These are phyloP conservation scores for Colletotrichum aenigma DNA, from an alignment of 2,329 filamentous ascomycete species.

Conservation along the genomic window DNA sequence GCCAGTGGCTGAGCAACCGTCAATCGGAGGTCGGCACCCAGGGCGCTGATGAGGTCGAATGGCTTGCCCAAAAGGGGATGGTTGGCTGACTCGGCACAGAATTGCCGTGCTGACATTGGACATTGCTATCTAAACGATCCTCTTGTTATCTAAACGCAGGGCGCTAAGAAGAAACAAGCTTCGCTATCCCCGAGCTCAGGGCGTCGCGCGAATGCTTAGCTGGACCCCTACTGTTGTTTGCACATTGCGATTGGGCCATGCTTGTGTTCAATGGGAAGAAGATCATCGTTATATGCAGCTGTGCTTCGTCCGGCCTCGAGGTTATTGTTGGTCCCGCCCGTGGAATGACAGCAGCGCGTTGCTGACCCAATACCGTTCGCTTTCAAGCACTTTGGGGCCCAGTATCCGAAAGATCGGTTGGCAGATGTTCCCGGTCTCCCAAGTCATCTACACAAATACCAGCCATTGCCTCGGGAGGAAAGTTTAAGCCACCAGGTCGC, in stretches of 20 bases:
- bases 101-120: not conserved
- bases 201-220: not conserved
- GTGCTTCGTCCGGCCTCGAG: not conserved
- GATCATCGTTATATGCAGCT: not conserved
- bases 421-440: not conserved
- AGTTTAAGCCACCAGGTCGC: not conserved
- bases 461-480: not conserved
- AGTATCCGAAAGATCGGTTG: not conserved
- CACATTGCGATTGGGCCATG: not conserved
- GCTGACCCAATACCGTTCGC: not conserved
- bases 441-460: not conserved
- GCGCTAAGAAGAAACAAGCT: conserved; percentile 17
- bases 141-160: not conserved
- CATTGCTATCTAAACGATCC: not conserved
- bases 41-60: not conserved
- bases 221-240: not conserved
- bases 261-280: not conserved
- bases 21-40: not conserved
- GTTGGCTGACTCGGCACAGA: not conserved
- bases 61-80: not conserved
- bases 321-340: not conserved
- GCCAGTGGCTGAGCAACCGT: not conserved
- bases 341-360: not conserved
- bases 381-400: not conserved
- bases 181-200: not conserved